Evolutionary conservation across 2,329 filamentous ascomycete species (phyloP).

Genomic region (Thelonectria discophora): DNA sequence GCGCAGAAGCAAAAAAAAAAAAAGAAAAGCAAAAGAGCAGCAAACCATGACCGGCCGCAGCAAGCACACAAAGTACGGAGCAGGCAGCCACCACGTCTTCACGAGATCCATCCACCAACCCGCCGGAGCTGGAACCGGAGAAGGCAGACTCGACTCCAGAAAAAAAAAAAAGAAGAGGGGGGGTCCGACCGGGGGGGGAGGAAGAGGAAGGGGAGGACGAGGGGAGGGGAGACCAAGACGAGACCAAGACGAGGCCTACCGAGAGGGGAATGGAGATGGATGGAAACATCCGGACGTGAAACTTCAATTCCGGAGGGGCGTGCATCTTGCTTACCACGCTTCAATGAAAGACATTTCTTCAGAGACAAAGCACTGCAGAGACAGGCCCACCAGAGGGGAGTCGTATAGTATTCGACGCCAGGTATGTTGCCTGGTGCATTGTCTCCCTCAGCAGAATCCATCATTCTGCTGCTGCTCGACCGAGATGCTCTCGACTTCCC

Average conservation of each 20-base stretch:
- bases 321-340: constrained; percentile 6
- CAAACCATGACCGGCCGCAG: constrained; percentile 2
- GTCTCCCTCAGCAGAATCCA: not conserved
- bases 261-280: constrained; percentile 11
- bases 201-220: too few species aligned
- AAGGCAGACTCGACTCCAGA: constrained; percentile 2
- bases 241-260: too few species aligned
- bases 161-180: constrained; percentile 25
- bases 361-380: not conserved
- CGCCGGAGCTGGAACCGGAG: constrained; percentile 40
- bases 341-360: constrained; percentile 3
- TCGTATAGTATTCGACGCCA: not conserved
- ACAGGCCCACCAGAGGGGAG: constrained; percentile 7
- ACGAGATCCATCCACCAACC: constrained; percentile 25
- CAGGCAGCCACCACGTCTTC: constrained; percentile 11
- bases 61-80: not conserved
- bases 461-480: not conserved
- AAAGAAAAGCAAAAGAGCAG: not conserved
- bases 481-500: not conserved
- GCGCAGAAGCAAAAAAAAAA: constrained; percentile 9
- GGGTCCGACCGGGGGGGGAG: not conserved
- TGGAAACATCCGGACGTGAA: constrained; percentile 13
- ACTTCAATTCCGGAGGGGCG: constrained; percentile 17
- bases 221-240: too few species aligned
- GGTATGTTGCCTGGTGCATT: not conserved